Conservation (phyloP, 2,329 filamentous ascomycete genomes). For the Penicillium sp. region DNA sequence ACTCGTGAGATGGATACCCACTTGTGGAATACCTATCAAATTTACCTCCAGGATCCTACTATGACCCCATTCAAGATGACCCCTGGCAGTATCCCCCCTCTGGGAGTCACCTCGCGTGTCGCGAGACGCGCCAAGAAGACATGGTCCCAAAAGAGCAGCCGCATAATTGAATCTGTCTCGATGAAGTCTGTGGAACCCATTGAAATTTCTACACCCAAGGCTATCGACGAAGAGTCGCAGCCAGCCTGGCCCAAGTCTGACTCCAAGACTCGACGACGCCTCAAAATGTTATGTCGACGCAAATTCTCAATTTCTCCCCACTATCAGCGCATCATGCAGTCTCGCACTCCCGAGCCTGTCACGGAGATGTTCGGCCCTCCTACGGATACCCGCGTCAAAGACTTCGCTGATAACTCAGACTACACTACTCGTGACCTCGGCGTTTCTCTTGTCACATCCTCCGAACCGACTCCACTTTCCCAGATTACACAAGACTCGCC, state of each 20-base stretch:
- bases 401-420: slow-evolving; percentile 24
- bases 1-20: slow-evolving; percentile 65
- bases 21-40: slow-evolving; percentile 64
- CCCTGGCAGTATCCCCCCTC: slow-evolving; percentile 61
- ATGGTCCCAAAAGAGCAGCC: slow-evolving; percentile 52
- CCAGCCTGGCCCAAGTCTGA: slow-evolving; percentile 57
- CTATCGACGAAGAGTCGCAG: slow-evolving; percentile 30
- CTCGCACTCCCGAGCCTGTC: slow-evolving; percentile 60
- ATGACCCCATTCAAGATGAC: slow-evolving; percentile 67
- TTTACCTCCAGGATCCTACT: slow-evolving; percentile 63
- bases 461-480: slow-evolving; percentile 38
- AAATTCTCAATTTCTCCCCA: slow-evolving; percentile 63
- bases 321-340: slow-evolving; percentile 61
- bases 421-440: slow-evolving; percentile 47
- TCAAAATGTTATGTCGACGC: slow-evolving; percentile 60
- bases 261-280: slow-evolving; percentile 56
- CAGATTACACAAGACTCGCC: slow-evolving; percentile 33
- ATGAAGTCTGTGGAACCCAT: slow-evolving; percentile 34
- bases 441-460: slow-evolving; percentile 44
- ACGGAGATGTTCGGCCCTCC: slow-evolving; percentile 38
- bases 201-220: slow-evolving; percentile 50
- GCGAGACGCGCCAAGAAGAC: slow-evolving; percentile 60
- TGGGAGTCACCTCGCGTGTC: slow-evolving; percentile 63
- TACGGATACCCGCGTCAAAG: slow-evolving; percentile 24
- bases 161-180: slow-evolving; percentile 21